phyloP scores from a whole-genome alignment of 495 filamentous ascomycete genomes.

The Endocarpon pusillum region DNA sequence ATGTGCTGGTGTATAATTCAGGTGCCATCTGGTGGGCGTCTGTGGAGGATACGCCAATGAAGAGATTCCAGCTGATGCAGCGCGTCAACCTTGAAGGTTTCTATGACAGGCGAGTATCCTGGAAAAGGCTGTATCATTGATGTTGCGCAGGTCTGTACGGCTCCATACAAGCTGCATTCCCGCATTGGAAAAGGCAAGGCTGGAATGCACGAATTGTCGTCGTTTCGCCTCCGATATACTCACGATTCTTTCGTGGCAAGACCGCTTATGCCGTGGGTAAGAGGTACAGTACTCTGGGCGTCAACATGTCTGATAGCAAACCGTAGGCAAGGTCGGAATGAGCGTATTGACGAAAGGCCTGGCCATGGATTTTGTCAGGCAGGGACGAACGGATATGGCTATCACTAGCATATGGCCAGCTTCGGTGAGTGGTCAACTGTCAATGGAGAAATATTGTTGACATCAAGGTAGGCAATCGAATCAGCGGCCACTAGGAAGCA shows the following conservation, averaged over 20 bases:
- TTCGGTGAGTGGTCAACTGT: conserved; percentile 28
- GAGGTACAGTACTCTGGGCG: conserved; percentile 3
- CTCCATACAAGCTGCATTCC: conserved; percentile 46
- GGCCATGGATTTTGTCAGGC: conserved; percentile 64
- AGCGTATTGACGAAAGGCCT: conserved; percentile 64
- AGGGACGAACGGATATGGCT: conserved; percentile 50
- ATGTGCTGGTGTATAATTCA: conserved; percentile 67
- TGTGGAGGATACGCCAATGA: conserved; percentile 54
- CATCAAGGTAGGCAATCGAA: conserved; percentile 40
- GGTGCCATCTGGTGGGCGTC: conserved; percentile 80
- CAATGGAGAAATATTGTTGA: conserved; percentile 4
- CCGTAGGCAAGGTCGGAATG: conserved; percentile 57
- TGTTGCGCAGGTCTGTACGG: conserved; percentile 21
- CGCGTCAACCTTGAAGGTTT: conserved; percentile 62
- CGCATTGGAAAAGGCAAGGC: conserved; percentile 34
- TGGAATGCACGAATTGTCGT: conserved; percentile 55
- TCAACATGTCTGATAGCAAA: background rate
- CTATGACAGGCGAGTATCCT: too few species aligned
- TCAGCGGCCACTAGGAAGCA: conserved; percentile 47
- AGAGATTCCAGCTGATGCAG: conserved; percentile 72
- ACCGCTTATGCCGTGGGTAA: conserved; percentile 68
- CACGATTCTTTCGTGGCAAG: conserved; percentile 71
- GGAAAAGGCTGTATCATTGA: background rate
- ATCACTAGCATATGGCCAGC: conserved; percentile 76
- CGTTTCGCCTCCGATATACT: conserved; percentile 74